Percentiles rank a stretch among this genome's conserved stretches.
phyloP scores from a whole-genome alignment of 2,329 filamentous ascomycete species.

The Periglandula ipomoeae region DNA sequence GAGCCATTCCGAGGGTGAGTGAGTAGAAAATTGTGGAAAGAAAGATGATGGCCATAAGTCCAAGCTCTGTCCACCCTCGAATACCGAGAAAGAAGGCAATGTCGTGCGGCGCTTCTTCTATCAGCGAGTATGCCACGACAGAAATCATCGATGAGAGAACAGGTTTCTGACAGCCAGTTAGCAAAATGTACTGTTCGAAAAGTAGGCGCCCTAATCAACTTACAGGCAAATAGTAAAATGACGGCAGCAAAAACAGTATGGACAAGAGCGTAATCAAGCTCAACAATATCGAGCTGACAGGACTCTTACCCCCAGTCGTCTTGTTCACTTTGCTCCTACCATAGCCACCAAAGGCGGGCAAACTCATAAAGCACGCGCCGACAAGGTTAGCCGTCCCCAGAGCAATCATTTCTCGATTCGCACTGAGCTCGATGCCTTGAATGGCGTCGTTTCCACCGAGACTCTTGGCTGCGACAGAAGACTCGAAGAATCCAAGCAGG shows the following conservation, averaged over 20 bases:
- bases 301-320: conserved; percentile 82
- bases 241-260: conserved; percentile 74
- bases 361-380: conserved; percentile 81
- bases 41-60: conserved; percentile 85
- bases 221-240: conserved; percentile 93
- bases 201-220: conserved; percentile 25
- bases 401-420: conserved; percentile 89
- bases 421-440: conserved; percentile 71
- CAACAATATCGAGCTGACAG: conserved; percentile 86
- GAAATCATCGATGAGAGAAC: conserved; percentile 91
- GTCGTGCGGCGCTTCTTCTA: conserved; percentile 92
- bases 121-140: conserved; percentile 86
- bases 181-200: not conserved
- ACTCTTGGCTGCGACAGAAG: conserved; percentile 89
- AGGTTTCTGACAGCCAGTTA: conserved; percentile 59
- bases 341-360: conserved; percentile 94
- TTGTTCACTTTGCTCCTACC: conserved; percentile 93
- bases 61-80: conserved; percentile 75
- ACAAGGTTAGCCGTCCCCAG: conserved; percentile 86
- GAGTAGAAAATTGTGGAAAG: conserved; percentile 91
- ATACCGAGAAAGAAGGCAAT: conserved; percentile 83
- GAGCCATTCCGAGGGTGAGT: conserved; percentile 82
- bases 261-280: conserved; percentile 74
- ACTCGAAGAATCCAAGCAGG: conserved; percentile 96
- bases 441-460: conserved; percentile 63